A percentile compares a stretch with the other conserved stretches of the same genome.
Evolutionary conservation across 495 filamentous ascomycete genomes (phyloP).

Genomic region (Glonium stellatum): DNA sequence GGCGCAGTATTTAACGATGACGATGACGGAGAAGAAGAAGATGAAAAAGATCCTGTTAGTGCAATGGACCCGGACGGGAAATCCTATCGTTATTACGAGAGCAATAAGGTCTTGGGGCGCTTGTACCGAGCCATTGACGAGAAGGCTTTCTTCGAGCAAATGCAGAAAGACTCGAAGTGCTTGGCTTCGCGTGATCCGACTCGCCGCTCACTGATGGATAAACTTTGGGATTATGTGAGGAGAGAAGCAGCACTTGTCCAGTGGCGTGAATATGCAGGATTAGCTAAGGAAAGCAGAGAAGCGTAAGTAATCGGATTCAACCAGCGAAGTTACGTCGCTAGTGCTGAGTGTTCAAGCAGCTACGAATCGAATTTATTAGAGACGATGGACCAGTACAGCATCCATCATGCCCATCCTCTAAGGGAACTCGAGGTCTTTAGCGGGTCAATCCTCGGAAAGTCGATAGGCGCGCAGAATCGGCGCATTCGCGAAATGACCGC

Average conservation of each 20-base stretch:
- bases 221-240: conserved; percentile 43
- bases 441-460: conserved; percentile 62
- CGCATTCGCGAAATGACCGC: conserved; percentile 57
- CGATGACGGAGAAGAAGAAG: conserved; percentile 42
- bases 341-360: conserved; percentile 33
- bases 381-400: conserved; percentile 52
- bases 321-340: neutral
- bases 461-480: conserved; percentile 46
- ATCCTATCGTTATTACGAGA: conserved; percentile 54
- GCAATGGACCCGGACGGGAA: conserved; percentile 21
- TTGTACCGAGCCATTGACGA: conserved; percentile 74
- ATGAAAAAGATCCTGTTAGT: conserved; percentile 46
- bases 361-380: conserved; percentile 58
- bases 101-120: conserved; percentile 61
- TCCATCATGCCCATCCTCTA: conserved; percentile 50
- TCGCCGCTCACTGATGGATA: conserved; percentile 37
- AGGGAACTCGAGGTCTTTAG: conserved; percentile 71
- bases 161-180: conserved; percentile 38
- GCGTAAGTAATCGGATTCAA: conserved; percentile 38
- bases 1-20: conserved; percentile 35
- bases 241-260: conserved; percentile 35
- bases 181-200: conserved; percentile 2
- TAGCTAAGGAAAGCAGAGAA: conserved; percentile 47
- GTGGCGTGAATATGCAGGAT: conserved; percentile 40
- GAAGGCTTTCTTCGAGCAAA: conserved; percentile 51